Base-by-base conservation (phyloP, 495 filamentous ascomycete species). In the Penicillium alfredii region DNA sequence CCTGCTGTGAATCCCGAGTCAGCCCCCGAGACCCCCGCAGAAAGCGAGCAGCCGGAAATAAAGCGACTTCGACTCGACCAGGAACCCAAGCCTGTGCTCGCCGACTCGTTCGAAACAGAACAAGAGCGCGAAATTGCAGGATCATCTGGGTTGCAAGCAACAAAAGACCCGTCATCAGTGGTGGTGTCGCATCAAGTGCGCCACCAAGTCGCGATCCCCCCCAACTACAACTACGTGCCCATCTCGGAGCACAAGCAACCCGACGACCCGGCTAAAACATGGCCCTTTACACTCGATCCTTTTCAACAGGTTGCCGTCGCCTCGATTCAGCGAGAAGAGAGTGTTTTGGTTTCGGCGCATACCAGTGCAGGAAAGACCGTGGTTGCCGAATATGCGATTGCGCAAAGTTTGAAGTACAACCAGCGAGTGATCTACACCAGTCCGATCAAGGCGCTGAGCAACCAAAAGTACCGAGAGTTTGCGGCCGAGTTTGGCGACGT, bases 361-460 rank as follows among this genome's bases (percentile, higher is more conserved):
- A 98, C 92, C 13, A 89, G 83, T 76, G 92, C 92, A 24, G 92
- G 92, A 61, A 98, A 98, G 61, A 98, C 92, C 2, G 92, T 97
- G 11, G 87, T 95, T 12, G 92, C 92, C 40, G 92, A 98, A 56
- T 98, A 98, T 56, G 93, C 92, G 9, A 97, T 98, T 55, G 92
- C 92, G 25, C 92, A 98, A 54, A 89, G 93, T 62, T 76, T 98
- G 64, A 89, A 93, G 67, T 79, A 83, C 60, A 96, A 95, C 65
- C 92, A 98, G 66, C 78, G 92, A 55, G 92, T 98, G 42, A 97
- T 98, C 57, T 98, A 98, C 67, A 98, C 92, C 2, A 96, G 90
- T 72, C 92, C 92, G 1, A 97, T 98, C 68, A 98, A 98, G 60
- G 92, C 92, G 14, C 69, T 98, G 56, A 95, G 88, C 58, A 98